These are phyloP conservation scores for Pythium myriotylum DNA, from an alignment of 352 stramenopile species.

Conservation along the genomic window DNA sequence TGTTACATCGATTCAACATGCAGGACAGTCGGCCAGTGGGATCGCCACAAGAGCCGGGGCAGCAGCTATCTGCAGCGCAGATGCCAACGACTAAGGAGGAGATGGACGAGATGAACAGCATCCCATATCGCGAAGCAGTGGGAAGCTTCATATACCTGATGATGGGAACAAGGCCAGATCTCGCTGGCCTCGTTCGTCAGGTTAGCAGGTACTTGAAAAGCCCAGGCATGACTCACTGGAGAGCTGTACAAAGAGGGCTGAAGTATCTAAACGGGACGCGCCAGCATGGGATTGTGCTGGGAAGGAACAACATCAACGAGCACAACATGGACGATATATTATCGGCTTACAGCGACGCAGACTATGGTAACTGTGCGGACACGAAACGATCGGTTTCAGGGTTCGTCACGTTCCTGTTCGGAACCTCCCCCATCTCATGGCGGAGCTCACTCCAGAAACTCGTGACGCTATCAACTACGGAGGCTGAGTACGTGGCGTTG, in stretches of 20 bases:
- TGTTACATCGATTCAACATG: conserved; percentile 16
- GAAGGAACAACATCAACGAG: not conserved
- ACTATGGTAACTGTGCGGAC: conserved; percentile 6
- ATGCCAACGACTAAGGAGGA: not conserved
- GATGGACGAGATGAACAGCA: conserved; percentile 7
- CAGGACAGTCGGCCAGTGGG: not conserved
- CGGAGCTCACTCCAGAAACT: conserved; percentile 9
- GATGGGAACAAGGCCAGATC: conserved; percentile 23
- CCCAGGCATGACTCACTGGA: conserved; percentile 16
- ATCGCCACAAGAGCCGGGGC: conserved; percentile 5
- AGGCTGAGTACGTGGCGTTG: conserved; percentile 16
- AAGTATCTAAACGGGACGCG: conserved; percentile 18
- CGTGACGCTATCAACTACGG: conserved; percentile 9
- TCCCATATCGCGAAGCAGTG: conserved; percentile 21
- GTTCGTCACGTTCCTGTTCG: conserved; percentile 13
- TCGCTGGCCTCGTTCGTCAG: conserved; percentile 11
- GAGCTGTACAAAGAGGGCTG: not conserved
- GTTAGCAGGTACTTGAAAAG: conserved; percentile 14
- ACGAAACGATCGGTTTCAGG: conserved; percentile 10
- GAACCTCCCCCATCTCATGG: conserved; percentile 6
- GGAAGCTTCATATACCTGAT: conserved; percentile 31
- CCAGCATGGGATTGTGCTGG: conserved; percentile 8
- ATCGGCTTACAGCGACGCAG: conserved; percentile 1
- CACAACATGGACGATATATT: not conserved
- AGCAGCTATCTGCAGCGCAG: not conserved